Base-by-base conservation (phyloP, 2,329 filamentous ascomycete species). In the Xylogone sp. region DNA sequence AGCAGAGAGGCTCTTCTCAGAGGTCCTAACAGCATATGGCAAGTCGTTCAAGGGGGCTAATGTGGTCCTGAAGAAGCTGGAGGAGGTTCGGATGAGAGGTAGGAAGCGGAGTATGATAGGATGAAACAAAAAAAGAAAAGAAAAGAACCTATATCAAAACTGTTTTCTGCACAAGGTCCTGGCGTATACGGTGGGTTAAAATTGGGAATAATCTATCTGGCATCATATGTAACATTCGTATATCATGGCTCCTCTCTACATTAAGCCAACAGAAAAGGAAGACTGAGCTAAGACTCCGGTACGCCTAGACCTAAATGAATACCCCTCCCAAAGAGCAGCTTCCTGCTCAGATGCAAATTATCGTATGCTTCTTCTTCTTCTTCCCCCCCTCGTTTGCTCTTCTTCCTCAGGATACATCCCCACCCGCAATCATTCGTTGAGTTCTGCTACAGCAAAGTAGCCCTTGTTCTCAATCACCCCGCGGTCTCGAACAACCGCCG, bases 381-480 rank as follows among this genome's bases (percentile, higher is more conserved):
- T 27, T 27, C 24, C 24, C 24, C 5, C 5, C 10, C 24, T 6
- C 24, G 24, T 5, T 27, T 6, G 10, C 10, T 27, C 24, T 10
- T 27, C 24, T 27, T n/a, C n/a, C n/a, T n/a, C n/a, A n/a, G n/a
- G n/a, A n/a, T n/a, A 31, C 13, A 13, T 8, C 7, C 27, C 27
- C 27, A 31, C 7, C 42, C 27, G 27, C 31, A 45, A 29, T 63
- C 52, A 67, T 50, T 75, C 74, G 45, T 75, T 73, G 58, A 94
- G 70, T 65, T 90, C 86, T 2, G 92, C 93, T 19, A 85, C 83
- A 1, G 93, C 93, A 75, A 97, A 97, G 70, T 97, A 97, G 7
- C 94, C 94, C 75, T 97, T 99, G 67, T 94, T 96, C 76, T 99
- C 94, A 58, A 99, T 93, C 8, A 99, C 94, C 13, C 94, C 94